Percentiles rank a stretch among this genome's conserved stretches.
phyloP scores from a whole-genome alignment of 2,329 filamentous ascomycete genomes.

The Aspergillus novoparasiticus region DNA sequence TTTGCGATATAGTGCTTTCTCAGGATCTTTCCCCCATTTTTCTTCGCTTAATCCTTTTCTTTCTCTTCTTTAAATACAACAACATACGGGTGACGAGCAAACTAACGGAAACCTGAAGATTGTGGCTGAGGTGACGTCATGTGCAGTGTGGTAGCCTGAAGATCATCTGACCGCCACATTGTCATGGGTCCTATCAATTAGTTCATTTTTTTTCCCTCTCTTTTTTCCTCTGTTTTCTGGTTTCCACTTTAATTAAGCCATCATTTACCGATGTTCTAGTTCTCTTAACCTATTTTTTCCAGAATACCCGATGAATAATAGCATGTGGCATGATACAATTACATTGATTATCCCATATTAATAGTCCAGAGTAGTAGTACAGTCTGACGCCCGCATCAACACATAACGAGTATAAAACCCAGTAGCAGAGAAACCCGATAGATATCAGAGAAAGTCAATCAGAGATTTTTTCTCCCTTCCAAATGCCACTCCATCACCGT shows the following conservation, averaged over 20 bases:
- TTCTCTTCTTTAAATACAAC: background rate
- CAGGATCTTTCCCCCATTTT: background rate
- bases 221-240: background rate
- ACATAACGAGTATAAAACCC: background rate
- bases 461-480: conserved; percentile 35
- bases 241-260: background rate
- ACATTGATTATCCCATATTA: background rate
- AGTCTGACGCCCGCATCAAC: background rate
- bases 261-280: background rate
- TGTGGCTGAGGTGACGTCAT: background rate
- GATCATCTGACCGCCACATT: conserved; percentile 6
- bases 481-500: conserved; percentile 86
- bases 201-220: background rate
- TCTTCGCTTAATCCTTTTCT: background rate
- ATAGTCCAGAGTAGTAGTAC: background rate
- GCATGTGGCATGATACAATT: background rate
- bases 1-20: background rate
- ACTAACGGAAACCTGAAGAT: background rate
- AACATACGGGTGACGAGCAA: background rate
- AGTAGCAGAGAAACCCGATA: background rate
- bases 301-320: background rate
- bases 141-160: background rate
- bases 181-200: background rate
- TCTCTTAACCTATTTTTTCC: background rate
- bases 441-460: background rate